phyloP scores from a whole-genome alignment of 2,329 filamentous ascomycete genomes.

The Penicillium thymicola region DNA sequence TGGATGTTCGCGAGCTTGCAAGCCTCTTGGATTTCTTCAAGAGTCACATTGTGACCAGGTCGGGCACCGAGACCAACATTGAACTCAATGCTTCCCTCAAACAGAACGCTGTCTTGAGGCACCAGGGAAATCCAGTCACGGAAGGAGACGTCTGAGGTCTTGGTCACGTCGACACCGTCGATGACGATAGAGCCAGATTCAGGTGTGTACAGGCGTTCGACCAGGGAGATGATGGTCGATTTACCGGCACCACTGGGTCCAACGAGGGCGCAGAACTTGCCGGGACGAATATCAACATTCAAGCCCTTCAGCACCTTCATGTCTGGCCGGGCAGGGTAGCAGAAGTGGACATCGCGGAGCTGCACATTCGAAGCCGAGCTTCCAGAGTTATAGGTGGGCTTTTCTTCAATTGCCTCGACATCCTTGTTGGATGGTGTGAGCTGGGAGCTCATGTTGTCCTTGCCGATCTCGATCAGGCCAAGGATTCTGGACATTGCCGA shows the following conservation, averaged over 20 bases:
- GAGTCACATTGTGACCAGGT: conserved; percentile 54
- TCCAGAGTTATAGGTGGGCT: conserved; percentile 8
- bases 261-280: conserved; percentile 55
- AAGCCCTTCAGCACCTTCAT: conserved; percentile 57
- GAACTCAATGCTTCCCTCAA: conserved; percentile 49
- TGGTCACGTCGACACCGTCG: conserved; percentile 50
- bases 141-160: conserved; percentile 38
- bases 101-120: conserved; percentile 48
- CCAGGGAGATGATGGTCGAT: conserved; percentile 59
- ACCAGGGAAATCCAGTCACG: conserved; percentile 47
- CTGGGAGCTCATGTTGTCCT: conserved; percentile 30
- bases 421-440: conserved; percentile 15
- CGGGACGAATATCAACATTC: conserved; percentile 50
- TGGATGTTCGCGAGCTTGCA: conserved; percentile 69
- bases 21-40: conserved; percentile 63
- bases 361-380: conserved; percentile 45
- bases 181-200: conserved; percentile 51
- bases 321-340: conserved; percentile 63
- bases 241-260: conserved; percentile 67
- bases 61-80: conserved; percentile 47
- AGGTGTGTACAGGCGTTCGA: conserved; percentile 56
- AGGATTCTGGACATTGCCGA: conserved; percentile 59
- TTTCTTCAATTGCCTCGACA: conserved; percentile 21
- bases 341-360: conserved; percentile 61
- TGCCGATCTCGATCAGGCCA: conserved; percentile 40